Base-by-base conservation (phyloP, 1,284 basidiomycete species). In the Sutorius eximius region DNA sequence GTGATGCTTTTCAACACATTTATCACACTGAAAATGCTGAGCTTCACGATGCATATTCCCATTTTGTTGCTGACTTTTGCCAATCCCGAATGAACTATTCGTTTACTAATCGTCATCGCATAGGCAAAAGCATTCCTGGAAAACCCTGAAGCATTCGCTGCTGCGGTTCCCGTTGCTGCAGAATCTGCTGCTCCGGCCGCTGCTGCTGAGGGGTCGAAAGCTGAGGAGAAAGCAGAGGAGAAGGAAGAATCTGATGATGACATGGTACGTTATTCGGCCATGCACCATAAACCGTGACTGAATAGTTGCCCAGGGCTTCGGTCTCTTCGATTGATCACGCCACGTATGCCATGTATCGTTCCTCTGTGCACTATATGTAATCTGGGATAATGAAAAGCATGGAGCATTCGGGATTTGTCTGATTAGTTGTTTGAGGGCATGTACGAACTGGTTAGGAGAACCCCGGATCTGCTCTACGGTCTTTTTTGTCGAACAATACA, bases 101-200 rank as follows among this genome's bases (percentile, higher is more conserved):
- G 20, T 59, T 68, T 54, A 65, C 77, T 53, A 72, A 71, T 55
- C 40, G n/a, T 49, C 42, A 46, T 27, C 57, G 45, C 55, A 20
- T 62, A 95, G 93, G 86, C 90, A 77, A 98, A 98, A 83, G 95
- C 93, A 73, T 92, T 89, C 79, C 87, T 98, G 64, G 95, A 90
- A 73, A 97, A 98, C 83, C 95, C 95, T 56, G 94, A 97, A 62
- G 95, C 95, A 32, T 98, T 95, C 72, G 93, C 90, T 56, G 89
- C 78, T 59, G 89, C 79, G 55, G 88, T 88, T 49, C 80, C 82
- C 61, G 85, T 82, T 52, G 81, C 80, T 50, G 79, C 80, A 37
- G 82, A 81, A 44, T 79, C 79, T 44, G 77, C 77, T 43, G 75
- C 75, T 38, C 74, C 77, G 0, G 65, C 64, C 42, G 72, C 72